Base-by-base conservation (phyloP, 768 basidiomycete genomes). In the Leccinum incarnatum region DNA sequence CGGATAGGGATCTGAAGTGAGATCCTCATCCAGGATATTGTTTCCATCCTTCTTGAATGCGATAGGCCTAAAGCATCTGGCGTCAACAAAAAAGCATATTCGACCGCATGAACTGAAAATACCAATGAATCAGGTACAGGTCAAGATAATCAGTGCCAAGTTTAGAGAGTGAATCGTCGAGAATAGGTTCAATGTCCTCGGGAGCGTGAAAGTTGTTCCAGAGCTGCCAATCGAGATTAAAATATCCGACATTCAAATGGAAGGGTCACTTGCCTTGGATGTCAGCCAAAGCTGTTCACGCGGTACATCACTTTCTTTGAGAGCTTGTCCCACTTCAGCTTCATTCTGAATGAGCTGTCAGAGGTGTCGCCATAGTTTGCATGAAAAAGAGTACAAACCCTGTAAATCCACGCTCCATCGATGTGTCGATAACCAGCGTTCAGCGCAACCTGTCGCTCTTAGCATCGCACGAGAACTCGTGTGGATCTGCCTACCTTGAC, bases 111-210 rank as follows among this genome's bases (percentile, higher is more conserved):
- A 5, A 32, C 4, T 32, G 47, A 63, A 17, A 74, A 15, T 65
- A 87, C 89, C 89, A 93, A 67, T 91, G 89, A 59, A 92, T 88
- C 52, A 94, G 75, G 68, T 92, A 93, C 51, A 93, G 70, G 69
- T 93, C 91, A 53, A 94, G 78, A 70, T 92, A 91, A 45, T 86
- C 80, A 1, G 83, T 85, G 3, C 81, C 81, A 2, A 91, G 81
- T 62, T 77, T 81, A 9, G 72, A 61, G 8, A 90, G 78, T 0
- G 87, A 84, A 58, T 90, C 85, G 63, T 91, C 86, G 9, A 92
- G 77, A 11, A 78, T 79, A 1, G 79, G 65, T 66, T 90, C 89
- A 25, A 92, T 80, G 64, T 89, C 86, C 58, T 87, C 83, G 0
- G 91, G 90, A 3, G 79, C 77, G 66, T 93, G 90, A 74, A 87